A percentile compares a stretch with the other conserved stretches of the same genome.
phyloP scores from a whole-genome alignment of 371 early-diverging fungal genomes.

The Circinella minor region DNA sequence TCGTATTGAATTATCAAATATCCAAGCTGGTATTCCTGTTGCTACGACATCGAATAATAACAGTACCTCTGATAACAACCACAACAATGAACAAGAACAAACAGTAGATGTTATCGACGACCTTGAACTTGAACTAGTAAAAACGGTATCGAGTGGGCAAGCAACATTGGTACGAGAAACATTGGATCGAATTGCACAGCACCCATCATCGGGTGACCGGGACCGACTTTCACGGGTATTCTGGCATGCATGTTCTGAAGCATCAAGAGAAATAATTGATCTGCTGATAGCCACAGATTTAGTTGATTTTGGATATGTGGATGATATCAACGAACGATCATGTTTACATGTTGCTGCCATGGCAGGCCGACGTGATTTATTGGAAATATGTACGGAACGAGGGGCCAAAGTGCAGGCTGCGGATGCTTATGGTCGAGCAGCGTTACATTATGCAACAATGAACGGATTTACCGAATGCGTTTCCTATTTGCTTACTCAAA shows the following conservation, averaged over 20 bases:
- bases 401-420: constrained; percentile 67
- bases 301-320: constrained; percentile 79
- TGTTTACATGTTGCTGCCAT: constrained; percentile 91
- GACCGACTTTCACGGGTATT: constrained; percentile 77
- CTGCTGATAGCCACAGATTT: constrained; percentile 64
- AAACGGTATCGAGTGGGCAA: constrained; percentile 55
- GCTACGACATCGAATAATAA: constrained; percentile 9
- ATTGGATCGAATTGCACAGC: constrained; percentile 56
- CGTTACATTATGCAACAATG: constrained; percentile 93
- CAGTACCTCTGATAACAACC: not conserved
- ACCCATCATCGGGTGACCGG: constrained; percentile 46
- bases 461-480: constrained; percentile 81
- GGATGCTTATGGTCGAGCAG: constrained; percentile 89
- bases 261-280: constrained; percentile 56
- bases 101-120: constrained; percentile 55
- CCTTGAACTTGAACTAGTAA: constrained; percentile 66
- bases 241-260: constrained; percentile 84
- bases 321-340: constrained; percentile 91
- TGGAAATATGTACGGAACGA: constrained; percentile 62
- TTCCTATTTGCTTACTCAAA: constrained; percentile 62
- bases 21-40: constrained; percentile 50
- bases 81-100: constrained; percentile 9
- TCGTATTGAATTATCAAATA: constrained; percentile 64
- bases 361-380: constrained; percentile 66
- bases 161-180: constrained; percentile 59